These are phyloP conservation scores for Ustilago crameri DNA, from an alignment of 1,284 basidiomycete species.

Conservation along the genomic window DNA sequence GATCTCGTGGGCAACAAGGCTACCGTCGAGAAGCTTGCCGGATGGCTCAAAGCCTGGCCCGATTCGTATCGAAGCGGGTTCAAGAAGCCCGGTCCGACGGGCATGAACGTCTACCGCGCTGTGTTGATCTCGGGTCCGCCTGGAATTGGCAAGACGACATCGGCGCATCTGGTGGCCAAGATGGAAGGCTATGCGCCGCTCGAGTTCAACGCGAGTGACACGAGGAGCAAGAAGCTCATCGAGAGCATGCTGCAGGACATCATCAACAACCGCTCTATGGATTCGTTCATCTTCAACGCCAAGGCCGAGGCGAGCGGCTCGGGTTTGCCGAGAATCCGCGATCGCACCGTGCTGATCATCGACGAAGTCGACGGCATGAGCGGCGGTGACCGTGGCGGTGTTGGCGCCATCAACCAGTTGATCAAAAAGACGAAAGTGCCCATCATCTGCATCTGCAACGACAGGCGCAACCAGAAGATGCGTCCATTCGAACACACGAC, in stretches of 20 bases:
- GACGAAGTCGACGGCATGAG: slow-evolving; percentile 99
- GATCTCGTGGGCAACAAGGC: slow-evolving; percentile 96
- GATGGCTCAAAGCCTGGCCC: slow-evolving; percentile 86
- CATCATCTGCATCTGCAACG: slow-evolving; percentile 98
- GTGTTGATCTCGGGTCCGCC: slow-evolving; percentile 91
- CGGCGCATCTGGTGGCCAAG: slow-evolving; percentile 90
- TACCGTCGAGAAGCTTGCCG: slow-evolving; percentile 82
- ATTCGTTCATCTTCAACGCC: slow-evolving; percentile 75
- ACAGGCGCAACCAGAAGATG: slow-evolving; percentile 85
- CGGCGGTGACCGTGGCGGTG: slow-evolving; percentile 93
- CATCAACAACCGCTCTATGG: slow-evolving; percentile 77
- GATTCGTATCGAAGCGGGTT: slow-evolving; percentile 70
- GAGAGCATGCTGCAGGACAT: slow-evolving; percentile 74
- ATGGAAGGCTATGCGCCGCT: slow-evolving; percentile 89
- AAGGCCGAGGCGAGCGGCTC: neutral
- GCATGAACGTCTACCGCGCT: slow-evolving; percentile 85
- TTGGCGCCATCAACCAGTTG: slow-evolving; percentile 88
- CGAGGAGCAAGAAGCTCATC: slow-evolving; percentile 93
- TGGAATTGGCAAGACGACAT: slow-evolving; percentile 97
- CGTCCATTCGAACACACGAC: slow-evolving; percentile 83
- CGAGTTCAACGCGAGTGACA: slow-evolving; percentile 95
- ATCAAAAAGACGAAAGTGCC: slow-evolving; percentile 97
- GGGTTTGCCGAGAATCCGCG: slow-evolving; percentile 73
- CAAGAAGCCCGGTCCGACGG: slow-evolving; percentile 93
- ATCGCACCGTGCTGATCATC: slow-evolving; percentile 91